These are phyloP conservation scores for Pseudogymnoascus pannorum DNA, from an alignment of 2,329 filamentous ascomycete genomes.

Conservation along the genomic window DNA sequence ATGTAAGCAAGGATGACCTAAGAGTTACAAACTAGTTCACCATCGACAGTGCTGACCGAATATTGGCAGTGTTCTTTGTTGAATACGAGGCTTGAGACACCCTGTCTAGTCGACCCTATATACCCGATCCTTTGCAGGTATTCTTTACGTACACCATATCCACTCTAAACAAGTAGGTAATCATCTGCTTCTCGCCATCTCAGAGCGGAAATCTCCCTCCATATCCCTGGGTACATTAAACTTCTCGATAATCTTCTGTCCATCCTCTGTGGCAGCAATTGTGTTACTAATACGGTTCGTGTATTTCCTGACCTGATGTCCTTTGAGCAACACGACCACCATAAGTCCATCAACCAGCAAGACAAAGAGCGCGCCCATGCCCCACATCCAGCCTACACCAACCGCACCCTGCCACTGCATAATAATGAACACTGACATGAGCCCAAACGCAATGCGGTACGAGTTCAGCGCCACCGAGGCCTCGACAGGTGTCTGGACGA, in stretches of 20 bases:
- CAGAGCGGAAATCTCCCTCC: no score
- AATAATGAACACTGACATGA: background rate
- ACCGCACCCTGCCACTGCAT: background rate
- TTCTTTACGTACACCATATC: background rate
- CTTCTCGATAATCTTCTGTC: background rate
- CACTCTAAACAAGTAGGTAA: background rate
- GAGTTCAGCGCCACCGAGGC: background rate
- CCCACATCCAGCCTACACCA: background rate
- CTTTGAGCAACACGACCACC: background rate
- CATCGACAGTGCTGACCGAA: background rate
- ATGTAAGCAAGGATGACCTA: background rate
- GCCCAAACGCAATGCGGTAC: background rate
- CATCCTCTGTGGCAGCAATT: background rate
- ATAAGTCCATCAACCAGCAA: background rate
- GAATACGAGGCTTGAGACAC: background rate
- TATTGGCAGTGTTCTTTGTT: background rate
- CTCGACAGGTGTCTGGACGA: background rate
- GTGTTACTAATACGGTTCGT: background rate
- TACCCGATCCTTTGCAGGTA: background rate
- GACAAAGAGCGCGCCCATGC: background rate
- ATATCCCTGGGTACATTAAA: constrained; percentile 71
- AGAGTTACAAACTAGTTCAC: background rate
- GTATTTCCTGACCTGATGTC: background rate
- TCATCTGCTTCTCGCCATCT: background rate
- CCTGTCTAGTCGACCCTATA: background rate